Base-by-base conservation (phyloP, 176 grass and related monocot species). In the Avena insularis region DNA sequence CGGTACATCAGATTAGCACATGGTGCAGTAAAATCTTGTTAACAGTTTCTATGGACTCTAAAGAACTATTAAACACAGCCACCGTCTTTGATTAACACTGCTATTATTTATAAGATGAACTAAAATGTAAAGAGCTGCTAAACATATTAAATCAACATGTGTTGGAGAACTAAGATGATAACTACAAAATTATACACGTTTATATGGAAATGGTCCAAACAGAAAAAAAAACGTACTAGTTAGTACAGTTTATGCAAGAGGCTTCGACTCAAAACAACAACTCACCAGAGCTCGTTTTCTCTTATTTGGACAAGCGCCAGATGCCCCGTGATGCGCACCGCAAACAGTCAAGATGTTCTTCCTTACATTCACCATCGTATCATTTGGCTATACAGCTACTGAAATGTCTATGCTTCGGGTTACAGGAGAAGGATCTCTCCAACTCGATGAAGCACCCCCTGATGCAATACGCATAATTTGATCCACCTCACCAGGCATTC, bases 401-500 rank as follows among this genome's bases (percentile, higher is more conserved):
- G 96, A 89, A 92, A 91, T 90, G 81, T 89, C 88, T 58, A 77
- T 48, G 51, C 15, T 89, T 91, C 88, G 88, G 74, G 75, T 84
- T 87, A 80, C 25, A 51, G 51, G 84, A 55, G 81, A 89, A 92
- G 87, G 25, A 86, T 85, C 74, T 75, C 91, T 87, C 83, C 91
- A 73, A 69, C 47, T 72, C 87, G 73, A 85, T 78, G 60, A 89
- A 56, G 77, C 71, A 85, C 83, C 45, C 6, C 86, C 90, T 71
- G 86, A 88, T 88, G 86, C 70, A 54, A 91, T 85, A 71, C 38
- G 62, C 90, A 96, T 96, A 82, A 96, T 85, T 6, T 47, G 83
- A 84, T 97, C 85, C 25, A 91, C 89, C 85, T 98, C 88, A 83
- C 83, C 83, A 79, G 97, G 90, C 92, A 98, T 88, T 46, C 97